Percentiles rank a stretch among this genome's conserved stretches.
phyloP scores from a whole-genome alignment of 495 filamentous ascomycete species.

The Immersiella caudata region DNA sequence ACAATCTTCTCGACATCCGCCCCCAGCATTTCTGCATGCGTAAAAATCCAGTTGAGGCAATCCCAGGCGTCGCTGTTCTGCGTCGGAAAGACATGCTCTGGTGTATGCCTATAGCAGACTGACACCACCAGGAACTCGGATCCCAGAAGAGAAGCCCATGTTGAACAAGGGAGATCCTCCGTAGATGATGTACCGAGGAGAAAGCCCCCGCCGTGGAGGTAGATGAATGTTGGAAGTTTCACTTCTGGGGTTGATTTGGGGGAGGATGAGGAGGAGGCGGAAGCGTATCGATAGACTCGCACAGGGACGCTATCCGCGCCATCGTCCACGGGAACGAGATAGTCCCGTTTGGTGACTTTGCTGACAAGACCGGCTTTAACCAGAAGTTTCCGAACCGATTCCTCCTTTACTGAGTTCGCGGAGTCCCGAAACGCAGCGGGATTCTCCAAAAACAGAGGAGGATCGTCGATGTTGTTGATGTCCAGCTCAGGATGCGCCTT shows the following conservation, averaged over 20 bases:
- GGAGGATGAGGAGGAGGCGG: background rate
- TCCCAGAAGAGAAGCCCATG: slow-evolving; percentile 35
- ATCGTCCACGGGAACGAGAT: background rate
- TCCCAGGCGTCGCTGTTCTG: slow-evolving; percentile 53
- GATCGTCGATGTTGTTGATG: slow-evolving; percentile 5
- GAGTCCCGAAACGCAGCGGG: background rate
- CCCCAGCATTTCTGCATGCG: slow-evolving; percentile 38
- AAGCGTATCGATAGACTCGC: background rate
- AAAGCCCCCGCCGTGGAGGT: slow-evolving; percentile 57
- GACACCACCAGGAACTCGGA: slow-evolving; percentile 43
- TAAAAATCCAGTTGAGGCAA: slow-evolving; percentile 50
- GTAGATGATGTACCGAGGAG: slow-evolving; percentile 49
- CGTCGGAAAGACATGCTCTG: slow-evolving; percentile 46
- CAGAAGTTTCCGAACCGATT: background rate
- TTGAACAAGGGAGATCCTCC: slow-evolving; percentile 52
- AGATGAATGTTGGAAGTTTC: slow-evolving; percentile 36
- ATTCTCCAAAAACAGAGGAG: background rate
- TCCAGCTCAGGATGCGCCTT: background rate
- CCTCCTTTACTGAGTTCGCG: slow-evolving; percentile 1
- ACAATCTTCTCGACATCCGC: slow-evolving; percentile 43
- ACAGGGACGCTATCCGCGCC: background rate
- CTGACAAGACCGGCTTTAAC: background rate
- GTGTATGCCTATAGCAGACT: slow-evolving; percentile 53
- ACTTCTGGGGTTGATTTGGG: background rate
- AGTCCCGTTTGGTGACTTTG: background rate